Percentiles rank a stretch among this genome's conserved stretches.
Evolutionary conservation across 2,329 filamentous ascomycete genomes (phyloP).

Genomic region (Phyllosticta capitalensis): DNA sequence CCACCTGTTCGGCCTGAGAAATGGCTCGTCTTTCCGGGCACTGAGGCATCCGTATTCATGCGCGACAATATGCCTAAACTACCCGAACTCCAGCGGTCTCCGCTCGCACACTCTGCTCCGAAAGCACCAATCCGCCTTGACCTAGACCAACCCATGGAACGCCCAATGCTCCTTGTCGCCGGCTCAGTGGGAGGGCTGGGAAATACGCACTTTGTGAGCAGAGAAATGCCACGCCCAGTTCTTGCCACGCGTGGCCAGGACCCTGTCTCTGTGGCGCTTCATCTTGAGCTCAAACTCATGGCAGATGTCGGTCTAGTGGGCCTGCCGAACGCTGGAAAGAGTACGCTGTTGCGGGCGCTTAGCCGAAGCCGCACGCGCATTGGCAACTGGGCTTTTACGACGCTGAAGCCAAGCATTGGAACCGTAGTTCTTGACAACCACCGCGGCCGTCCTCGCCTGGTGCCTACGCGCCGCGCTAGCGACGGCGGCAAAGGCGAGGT

Average conservation of each 20-base stretch:
- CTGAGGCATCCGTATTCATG: conserved; percentile 60
- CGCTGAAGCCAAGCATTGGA: conserved; percentile 86
- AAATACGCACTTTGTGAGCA: conserved; percentile 84
- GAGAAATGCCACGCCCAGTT: conserved; percentile 64
- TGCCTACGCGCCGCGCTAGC: conserved; percentile 33
- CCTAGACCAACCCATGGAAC: conserved; percentile 60
- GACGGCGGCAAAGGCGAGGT: conserved; percentile 30
- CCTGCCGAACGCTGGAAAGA: conserved; percentile 92
- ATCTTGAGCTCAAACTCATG: conserved; percentile 88
- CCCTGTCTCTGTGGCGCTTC: conserved; percentile 66
- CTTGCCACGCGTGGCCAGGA: conserved; percentile 82
- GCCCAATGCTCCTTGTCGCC: conserved; percentile 74
- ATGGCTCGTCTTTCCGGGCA: conserved; percentile 79
- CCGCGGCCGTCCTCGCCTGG: conserved; percentile 58
- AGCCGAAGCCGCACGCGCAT: conserved; percentile 83
- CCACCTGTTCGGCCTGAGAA: conserved; percentile 47
- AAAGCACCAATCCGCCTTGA: conserved; percentile 55
- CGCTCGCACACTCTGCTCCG: conserved; percentile 58
- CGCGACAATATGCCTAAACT: conserved; percentile 49
- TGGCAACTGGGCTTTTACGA: conserved; percentile 95
- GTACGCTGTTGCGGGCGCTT: conserved; percentile 76
- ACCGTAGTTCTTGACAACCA: conserved; percentile 89
- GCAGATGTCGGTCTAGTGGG: conserved; percentile 93
- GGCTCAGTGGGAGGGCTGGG: conserved; percentile 85
- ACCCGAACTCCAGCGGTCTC: conserved; percentile 46